phyloP scores from a whole-genome alignment of 2,329 filamentous ascomycete genomes.

The Stachybotrys chlorohalonatus region DNA sequence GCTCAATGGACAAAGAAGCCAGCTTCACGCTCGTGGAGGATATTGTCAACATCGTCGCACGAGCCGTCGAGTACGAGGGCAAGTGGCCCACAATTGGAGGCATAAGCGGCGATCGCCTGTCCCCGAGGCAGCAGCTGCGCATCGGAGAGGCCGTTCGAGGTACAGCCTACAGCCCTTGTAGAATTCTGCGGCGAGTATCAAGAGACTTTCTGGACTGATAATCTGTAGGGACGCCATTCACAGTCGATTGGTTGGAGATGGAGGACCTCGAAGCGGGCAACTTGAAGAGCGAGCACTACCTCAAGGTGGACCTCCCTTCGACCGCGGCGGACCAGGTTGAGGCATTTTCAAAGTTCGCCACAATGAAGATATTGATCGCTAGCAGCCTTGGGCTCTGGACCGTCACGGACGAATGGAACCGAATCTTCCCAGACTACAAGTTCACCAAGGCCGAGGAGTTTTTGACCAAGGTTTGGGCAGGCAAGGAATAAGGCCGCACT shows the following conservation, averaged over 20 bases:
- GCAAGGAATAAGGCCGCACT: not conserved
- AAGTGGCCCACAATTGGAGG: constrained; percentile 32
- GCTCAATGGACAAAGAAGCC: constrained; percentile 27
- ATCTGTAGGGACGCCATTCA: constrained; percentile 5
- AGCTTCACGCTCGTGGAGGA: constrained; percentile 35
- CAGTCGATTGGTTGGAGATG: constrained; percentile 6
- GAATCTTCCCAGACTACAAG: constrained; percentile 31
- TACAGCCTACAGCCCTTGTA: constrained; percentile 9
- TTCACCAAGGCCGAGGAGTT: constrained; percentile 33
- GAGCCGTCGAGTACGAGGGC: constrained; percentile 31
- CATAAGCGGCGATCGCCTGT: constrained; percentile 26
- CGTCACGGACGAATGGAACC: constrained; percentile 34
- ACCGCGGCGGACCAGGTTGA: constrained; percentile 12
- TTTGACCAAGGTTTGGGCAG: constrained; percentile 14
- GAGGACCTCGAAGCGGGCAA: constrained; percentile 8
- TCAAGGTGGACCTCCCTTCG: constrained; percentile 3
- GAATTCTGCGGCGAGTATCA: not conserved
- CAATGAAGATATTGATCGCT: constrained; percentile 24
- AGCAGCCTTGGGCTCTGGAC: constrained; percentile 23
- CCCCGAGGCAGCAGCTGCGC: constrained; percentile 22
- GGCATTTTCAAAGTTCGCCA: constrained; percentile 13
- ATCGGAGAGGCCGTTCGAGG: constrained; percentile 30
- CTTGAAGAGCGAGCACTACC: constrained; percentile 14
- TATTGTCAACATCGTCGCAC: constrained; percentile 26
- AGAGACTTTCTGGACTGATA: not conserved